A percentile compares a stretch with the other conserved stretches of the same genome.
Evolutionary conservation across 164 flowering plant species (phyloP).

Genomic region (Malania oleifera): DNA sequence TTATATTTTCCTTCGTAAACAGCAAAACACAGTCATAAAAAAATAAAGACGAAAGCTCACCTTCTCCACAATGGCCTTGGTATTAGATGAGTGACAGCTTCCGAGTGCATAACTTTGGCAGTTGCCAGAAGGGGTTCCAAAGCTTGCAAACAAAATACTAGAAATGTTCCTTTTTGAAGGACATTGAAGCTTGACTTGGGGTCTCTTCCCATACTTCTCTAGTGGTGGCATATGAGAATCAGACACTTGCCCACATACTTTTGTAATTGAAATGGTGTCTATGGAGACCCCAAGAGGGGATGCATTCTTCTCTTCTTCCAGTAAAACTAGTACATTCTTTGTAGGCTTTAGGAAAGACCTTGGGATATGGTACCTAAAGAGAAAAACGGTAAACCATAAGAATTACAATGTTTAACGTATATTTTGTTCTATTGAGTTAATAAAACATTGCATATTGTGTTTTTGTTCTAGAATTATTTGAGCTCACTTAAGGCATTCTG

Average conservation of each 20-base stretch:
- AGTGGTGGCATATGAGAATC: conserved; percentile 25
- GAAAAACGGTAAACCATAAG: neutral
- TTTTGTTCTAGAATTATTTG: no score
- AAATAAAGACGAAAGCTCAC: conserved; percentile 23
- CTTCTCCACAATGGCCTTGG: conserved; percentile 37
- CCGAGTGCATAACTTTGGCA: conserved; percentile 40
- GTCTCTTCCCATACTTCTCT: conserved; percentile 13
- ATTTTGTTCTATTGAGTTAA: no score
- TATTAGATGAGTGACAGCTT: conserved; percentile 44
- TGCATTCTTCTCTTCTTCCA: conserved; percentile 60
- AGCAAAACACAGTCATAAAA: no score
- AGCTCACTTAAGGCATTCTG: no score
- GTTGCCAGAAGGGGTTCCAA: conserved; percentile 53
- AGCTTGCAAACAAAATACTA: conserved; percentile 54
- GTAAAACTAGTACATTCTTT: conserved; percentile 54
- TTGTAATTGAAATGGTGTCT: conserved; percentile 35
- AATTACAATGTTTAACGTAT: no score
- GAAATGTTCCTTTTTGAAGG: conserved; percentile 36
- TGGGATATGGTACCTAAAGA: conserved; percentile 70
- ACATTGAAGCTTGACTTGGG: conserved; percentile 40
- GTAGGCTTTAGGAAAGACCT: conserved; percentile 57
- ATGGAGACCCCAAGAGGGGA: conserved; percentile 52
- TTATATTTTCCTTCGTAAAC: no score
- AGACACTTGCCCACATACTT: conserved; percentile 36
- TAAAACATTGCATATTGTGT: no score